These are phyloP conservation scores for Pythium chondricola DNA, from an alignment of 352 stramenopile species.

Conservation along the genomic window DNA sequence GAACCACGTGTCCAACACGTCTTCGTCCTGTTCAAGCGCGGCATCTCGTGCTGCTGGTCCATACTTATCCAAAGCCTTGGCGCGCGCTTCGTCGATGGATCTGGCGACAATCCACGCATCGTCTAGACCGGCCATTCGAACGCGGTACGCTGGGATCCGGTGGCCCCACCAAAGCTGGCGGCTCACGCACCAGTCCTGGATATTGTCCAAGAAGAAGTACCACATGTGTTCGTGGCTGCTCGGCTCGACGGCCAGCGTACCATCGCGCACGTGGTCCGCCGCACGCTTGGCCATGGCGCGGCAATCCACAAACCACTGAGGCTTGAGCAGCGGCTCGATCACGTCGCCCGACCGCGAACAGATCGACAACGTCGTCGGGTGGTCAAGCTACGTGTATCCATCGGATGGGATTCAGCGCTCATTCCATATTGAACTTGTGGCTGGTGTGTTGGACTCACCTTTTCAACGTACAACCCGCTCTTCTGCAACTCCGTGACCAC, in stretches of 20 bases:
- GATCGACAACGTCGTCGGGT: constrained; percentile 85
- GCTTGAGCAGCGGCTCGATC: constrained; percentile 98
- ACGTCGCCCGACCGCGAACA: constrained; percentile 98
- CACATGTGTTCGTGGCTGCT: constrained; percentile 91
- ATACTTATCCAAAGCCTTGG: constrained; percentile 84
- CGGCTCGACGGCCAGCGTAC: constrained; percentile 93
- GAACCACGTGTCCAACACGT: constrained; percentile 99
- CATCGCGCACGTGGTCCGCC: constrained; percentile 92
- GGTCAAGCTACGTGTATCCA: constrained; percentile 37
- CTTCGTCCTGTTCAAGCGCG: constrained; percentile 93
- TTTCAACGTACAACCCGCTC: constrained; percentile 88
- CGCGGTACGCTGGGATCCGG: constrained; percentile 96
- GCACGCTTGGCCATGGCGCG: constrained; percentile 91
- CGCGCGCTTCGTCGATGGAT: constrained; percentile 86
- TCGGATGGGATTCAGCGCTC: too few species aligned
- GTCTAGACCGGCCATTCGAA: constrained; percentile 58
- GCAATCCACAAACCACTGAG: constrained; percentile 99
- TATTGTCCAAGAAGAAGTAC: constrained; percentile 99
- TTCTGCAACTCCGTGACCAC: constrained; percentile 91
- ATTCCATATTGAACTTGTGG: too few species aligned
- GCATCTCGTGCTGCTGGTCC: constrained; percentile 63
- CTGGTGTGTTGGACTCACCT: too few species aligned
- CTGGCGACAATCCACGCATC: constrained; percentile 95
- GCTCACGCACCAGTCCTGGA: constrained; percentile 98
- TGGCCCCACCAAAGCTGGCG: constrained; percentile 99